Percentiles rank a stretch among this genome's conserved stretches.
phyloP scores from a whole-genome alignment of 176 grass and related monocot genomes.

The Alopecurus myosuroides region DNA sequence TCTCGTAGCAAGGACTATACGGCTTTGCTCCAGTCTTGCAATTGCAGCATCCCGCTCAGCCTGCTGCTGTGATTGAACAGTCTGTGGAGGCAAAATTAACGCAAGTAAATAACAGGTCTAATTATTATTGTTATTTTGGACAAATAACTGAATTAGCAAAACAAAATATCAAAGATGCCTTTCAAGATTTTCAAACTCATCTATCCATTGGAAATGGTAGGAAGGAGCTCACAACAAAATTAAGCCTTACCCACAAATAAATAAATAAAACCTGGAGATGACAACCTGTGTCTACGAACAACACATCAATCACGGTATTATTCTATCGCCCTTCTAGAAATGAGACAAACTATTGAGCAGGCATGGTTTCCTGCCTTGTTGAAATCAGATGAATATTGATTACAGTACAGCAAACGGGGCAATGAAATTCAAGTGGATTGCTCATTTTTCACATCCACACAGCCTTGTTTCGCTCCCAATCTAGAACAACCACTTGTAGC shows the following conservation, averaged over 20 bases:
- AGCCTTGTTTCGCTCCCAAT: background rate
- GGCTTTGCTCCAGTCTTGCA: constrained; percentile 84
- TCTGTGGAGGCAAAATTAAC: constrained; percentile 41
- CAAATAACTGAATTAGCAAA: constrained; percentile 15
- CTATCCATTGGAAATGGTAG: background rate
- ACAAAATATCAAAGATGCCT: background rate
- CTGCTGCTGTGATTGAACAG: constrained; percentile 77
- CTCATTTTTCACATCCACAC: background rate
- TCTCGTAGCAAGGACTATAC: constrained; percentile 57
- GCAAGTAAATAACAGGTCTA: background rate
- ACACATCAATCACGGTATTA: background rate
- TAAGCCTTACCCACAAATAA: no score
- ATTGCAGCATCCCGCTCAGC: constrained; percentile 73
- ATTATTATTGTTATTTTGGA: background rate
- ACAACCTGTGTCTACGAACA: background rate
- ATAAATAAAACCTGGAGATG: background rate
- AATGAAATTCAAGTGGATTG: background rate
- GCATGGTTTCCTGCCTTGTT: background rate
- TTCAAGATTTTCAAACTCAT: background rate
- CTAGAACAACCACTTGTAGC: background rate
- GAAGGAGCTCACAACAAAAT: background rate
- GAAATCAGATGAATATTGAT: background rate
- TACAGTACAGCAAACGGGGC: background rate
- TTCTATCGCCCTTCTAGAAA: background rate
- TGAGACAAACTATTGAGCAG: background rate